Evolutionary conservation across 306 rosid species (phyloP), one percentile per base, ranked within the genome.

Genomic region (Rosa persica): DNA sequence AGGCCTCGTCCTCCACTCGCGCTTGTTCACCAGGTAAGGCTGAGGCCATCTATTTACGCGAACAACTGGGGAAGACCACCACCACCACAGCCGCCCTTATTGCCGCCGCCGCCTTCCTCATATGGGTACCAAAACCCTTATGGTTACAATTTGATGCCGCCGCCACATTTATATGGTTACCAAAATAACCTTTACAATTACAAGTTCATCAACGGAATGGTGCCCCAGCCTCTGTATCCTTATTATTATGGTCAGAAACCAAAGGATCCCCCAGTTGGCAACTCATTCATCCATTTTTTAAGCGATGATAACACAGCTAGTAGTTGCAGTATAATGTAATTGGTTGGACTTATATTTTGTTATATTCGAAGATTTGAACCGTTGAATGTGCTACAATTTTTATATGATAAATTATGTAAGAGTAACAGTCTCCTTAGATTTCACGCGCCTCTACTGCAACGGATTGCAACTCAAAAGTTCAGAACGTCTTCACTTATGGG

Each of bases 281-380:
- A 54, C 77, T 54, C 77, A 23, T 54, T 54, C 51, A 4, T 73
- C 49, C 67, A 73, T 12, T 73, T 54, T 54, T 73, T 73, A 3
- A 73, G 77, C 49, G 67, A 73, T 25, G 51, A 73, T 8, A 38
- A 73, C 51, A 54, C 67, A n/a, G 40, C 49, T 55, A 72, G 62
- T 72, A 44, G 51, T 55, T 73, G 67, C 67, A 73, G 38, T 27
- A 22, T n/a, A 54, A 73, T 73, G 67, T 73, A 73, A 72, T 22
- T 12, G 64, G 27, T 20, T 3, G 25, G 23, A 7, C 25, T 2
- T 30, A 30, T 30, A 2, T 30, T 30, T 30, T 30, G 36, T 30
- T 30, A 30, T 30, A 30, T 30, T 30, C 36, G 36, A 30, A 30
- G 36, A 30, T 2, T 30, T 30, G 36, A 30, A 30, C 36, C 36